A percentile compares a stretch with the other conserved stretches of the same genome.
Evolutionary conservation across 495 filamentous ascomycete species (phyloP).

Genomic region (Xylaria curta): DNA sequence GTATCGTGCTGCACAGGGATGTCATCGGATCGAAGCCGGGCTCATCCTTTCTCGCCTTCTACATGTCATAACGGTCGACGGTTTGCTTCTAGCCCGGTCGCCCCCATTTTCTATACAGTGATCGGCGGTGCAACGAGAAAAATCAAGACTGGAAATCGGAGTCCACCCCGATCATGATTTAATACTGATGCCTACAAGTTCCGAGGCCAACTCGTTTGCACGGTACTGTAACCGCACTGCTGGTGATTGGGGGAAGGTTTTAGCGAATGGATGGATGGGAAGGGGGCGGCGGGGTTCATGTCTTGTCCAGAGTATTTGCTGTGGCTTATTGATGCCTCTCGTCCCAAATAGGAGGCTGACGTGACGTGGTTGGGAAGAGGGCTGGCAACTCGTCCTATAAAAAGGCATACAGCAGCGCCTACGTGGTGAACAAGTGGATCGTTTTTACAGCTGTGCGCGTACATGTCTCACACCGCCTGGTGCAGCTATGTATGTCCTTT

Average conservation of each 20-base stretch:
- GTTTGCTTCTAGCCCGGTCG: constrained; percentile 12
- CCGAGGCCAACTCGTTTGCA: neutral
- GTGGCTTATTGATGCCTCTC: constrained; percentile 8
- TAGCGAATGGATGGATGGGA: neutral
- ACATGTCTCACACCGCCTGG: neutral
- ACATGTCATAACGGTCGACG: too few species aligned
- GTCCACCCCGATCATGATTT: neutral
- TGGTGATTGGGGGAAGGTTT: neutral
- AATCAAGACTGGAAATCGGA: neutral
- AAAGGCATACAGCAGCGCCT: neutral
- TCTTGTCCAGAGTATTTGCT: neutral
- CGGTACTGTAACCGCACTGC: neutral
- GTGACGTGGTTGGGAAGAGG: constrained; percentile 9
- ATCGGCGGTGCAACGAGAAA: constrained; percentile 14
- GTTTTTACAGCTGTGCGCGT: neutral
- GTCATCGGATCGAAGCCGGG: constrained; percentile 8
- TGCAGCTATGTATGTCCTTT: neutral
- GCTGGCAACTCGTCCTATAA: neutral
- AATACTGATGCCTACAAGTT: neutral
- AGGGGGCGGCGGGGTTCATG: neutral
- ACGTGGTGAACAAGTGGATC: constrained; percentile 11
- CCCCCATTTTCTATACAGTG: neutral
- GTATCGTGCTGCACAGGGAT: constrained; percentile 15
- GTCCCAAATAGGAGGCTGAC: constrained; percentile 19
- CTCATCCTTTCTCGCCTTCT: neutral